phyloP scores from a whole-genome alignment of 73 alveolate genomes.

The Paramecium sonneborni region DNA sequence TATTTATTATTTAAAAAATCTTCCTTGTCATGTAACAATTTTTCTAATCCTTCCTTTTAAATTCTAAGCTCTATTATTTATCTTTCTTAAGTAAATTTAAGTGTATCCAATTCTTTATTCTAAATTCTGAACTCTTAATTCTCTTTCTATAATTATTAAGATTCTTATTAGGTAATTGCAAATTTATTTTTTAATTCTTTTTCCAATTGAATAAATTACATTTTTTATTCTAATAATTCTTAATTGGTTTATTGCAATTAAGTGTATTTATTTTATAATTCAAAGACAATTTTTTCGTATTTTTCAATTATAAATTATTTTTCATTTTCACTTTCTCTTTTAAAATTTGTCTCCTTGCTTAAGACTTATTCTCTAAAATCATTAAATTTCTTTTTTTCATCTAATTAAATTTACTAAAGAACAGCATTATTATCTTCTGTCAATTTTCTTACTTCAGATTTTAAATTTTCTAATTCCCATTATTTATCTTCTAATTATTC shows the following conservation, averaged over 20 bases:
- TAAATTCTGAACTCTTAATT: conserved; percentile 26
- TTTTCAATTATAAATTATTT: conserved; percentile 48
- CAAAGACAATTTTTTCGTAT: conserved; percentile 47
- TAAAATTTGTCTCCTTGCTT: conserved; percentile 45
- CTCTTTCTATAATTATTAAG: conserved; percentile 32
- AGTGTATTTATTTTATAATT: conserved; percentile 45
- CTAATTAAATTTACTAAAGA: not conserved
- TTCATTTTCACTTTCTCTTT: conserved; percentile 55
- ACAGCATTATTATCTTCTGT: conserved; percentile 12
- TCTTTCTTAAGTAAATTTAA: conserved; percentile 58
- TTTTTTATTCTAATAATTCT: conserved; percentile 42
- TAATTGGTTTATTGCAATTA: not conserved
- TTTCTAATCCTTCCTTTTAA: conserved; percentile 64
- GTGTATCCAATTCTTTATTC: conserved; percentile 54
- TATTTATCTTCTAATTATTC: conserved; percentile 29
- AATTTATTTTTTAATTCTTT: conserved; percentile 48
- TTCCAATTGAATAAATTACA: not conserved
- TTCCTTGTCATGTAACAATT: conserved; percentile 47
- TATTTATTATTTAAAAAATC: conserved; percentile 41
- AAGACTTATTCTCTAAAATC: conserved; percentile 59
- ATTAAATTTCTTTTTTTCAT: conserved; percentile 51
- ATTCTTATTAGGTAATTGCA: not conserved
- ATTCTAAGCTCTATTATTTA: conserved; percentile 51
- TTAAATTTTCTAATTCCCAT: conserved; percentile 17
- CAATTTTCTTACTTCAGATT: conserved; percentile 25